phyloP scores from a whole-genome alignment of 129 eudicot species.

The Pittosporum tobira region DNA sequence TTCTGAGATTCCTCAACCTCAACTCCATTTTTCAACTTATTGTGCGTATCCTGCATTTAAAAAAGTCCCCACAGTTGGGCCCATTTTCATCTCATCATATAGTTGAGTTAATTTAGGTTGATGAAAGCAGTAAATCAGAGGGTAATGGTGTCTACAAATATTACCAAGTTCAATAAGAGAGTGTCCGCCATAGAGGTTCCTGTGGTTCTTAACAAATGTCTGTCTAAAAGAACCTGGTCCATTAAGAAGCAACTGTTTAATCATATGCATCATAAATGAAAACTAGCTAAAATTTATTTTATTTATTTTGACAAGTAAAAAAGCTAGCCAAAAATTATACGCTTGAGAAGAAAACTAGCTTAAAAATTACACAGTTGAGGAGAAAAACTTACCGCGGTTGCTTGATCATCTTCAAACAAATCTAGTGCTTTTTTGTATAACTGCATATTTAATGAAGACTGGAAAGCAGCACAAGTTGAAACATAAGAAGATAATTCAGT shows the following conservation, averaged over 20 bases:
- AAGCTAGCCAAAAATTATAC: too few relatives aligned
- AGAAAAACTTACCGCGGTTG: constrained; percentile 55
- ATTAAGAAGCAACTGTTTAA: constrained; percentile 5
- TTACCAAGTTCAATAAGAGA: constrained; percentile 69
- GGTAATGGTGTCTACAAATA: constrained; percentile 7
- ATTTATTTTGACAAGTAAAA: too few relatives aligned
- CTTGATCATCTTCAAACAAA: constrained; percentile 81
- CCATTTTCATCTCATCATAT: neutral
- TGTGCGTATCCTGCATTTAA: constrained; percentile 51
- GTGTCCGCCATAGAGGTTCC: constrained; percentile 67
- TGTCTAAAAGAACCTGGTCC: constrained; percentile 69
- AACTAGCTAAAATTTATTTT: too few relatives aligned
- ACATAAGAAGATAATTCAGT: constrained; percentile 7
- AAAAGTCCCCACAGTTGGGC: constrained; percentile 12
- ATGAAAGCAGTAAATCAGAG: constrained; percentile 9
- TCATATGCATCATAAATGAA: neutral
- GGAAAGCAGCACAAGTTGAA: constrained; percentile 14
- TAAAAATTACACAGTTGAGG: neutral
- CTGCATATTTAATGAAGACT: constrained; percentile 74
- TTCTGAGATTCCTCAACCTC: constrained; percentile 63
- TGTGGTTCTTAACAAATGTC: constrained; percentile 72
- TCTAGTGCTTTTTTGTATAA: constrained; percentile 84
- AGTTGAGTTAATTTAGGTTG: neutral
- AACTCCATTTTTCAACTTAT: constrained; percentile 68
- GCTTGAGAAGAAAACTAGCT: too few relatives aligned